Percentiles rank a stretch among this genome's conserved stretches.
These are phyloP conservation scores for Talaromyces amestolkiae DNA, from an alignment of 2,329 filamentous ascomycete genomes.

Conservation along the genomic window DNA sequence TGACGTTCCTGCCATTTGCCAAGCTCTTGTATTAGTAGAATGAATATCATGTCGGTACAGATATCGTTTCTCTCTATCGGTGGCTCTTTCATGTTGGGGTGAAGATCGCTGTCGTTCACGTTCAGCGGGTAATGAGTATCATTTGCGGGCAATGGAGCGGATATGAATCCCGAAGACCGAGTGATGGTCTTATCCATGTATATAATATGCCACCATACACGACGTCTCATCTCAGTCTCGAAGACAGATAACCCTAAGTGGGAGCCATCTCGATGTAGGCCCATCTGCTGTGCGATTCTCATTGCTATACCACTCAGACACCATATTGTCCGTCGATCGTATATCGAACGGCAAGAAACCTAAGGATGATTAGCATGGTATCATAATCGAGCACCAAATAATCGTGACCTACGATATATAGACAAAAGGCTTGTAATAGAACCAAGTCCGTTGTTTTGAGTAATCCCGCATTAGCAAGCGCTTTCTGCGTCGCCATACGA, in stretches of 20 bases:
- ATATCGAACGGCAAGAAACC: constrained; percentile 46
- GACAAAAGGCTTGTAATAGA: constrained; percentile 60
- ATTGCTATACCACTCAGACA: constrained; percentile 45
- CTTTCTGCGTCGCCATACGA: constrained; percentile 63
- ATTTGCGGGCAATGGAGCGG: constrained; percentile 7
- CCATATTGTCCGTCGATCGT: constrained; percentile 40
- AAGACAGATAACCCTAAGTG: constrained; percentile 48
- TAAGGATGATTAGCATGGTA: not conserved
- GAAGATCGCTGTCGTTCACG: constrained; percentile 52
- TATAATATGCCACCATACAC: constrained; percentile 52
- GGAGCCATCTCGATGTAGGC: constrained; percentile 52
- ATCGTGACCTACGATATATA: constrained; percentile 45
- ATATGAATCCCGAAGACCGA: constrained; percentile 5
- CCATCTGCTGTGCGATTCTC: constrained; percentile 46
- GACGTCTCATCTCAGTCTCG: constrained; percentile 53
- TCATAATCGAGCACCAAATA: not conserved
- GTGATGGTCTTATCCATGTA: constrained; percentile 14
- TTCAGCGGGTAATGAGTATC: constrained; percentile 52
- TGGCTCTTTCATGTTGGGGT: constrained; percentile 47
- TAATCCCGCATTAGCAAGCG: constrained; percentile 61
- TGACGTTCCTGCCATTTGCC: constrained; percentile 26
- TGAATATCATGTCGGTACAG: constrained; percentile 51
- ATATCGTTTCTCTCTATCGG: constrained; percentile 49
- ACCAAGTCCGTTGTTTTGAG: constrained; percentile 61
- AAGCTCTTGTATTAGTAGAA: constrained; percentile 54